Conservation (phyloP, 2,329 filamentous ascomycete species). For the Hypomyces rosellus region DNA sequence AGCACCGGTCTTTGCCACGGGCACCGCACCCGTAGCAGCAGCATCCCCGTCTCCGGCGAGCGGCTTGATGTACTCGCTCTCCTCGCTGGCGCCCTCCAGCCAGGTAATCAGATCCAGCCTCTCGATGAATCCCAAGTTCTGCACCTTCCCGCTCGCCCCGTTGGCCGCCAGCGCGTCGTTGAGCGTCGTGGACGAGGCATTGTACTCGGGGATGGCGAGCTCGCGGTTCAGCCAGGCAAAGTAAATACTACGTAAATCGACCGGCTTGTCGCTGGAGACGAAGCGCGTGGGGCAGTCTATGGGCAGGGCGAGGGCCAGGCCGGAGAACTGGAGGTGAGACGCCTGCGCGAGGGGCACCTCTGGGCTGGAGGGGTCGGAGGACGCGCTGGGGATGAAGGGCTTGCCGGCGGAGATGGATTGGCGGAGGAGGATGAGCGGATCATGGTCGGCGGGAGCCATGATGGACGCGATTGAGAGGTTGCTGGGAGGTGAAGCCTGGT, state of each 20-base stretch:
- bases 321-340: constrained; percentile 71
- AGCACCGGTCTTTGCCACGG: constrained; percentile 22
- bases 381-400: constrained; percentile 67
- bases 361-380: constrained; percentile 54
- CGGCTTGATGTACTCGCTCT: constrained; percentile 88
- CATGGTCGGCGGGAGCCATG: constrained; percentile 45
- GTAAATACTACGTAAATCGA: constrained; percentile 90
- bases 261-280: constrained; percentile 64
- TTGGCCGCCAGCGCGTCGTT: constrained; percentile 64
- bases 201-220: constrained; percentile 83
- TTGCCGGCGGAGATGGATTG: constrained; percentile 68
- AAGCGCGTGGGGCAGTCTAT: constrained; percentile 78
- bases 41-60: constrained; percentile 53
- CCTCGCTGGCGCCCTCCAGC: constrained; percentile 82
- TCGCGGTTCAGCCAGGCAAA: constrained; percentile 96
- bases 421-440: constrained; percentile 78
- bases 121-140: constrained; percentile 88
- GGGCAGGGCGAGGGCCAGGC: constrained; percentile 55
- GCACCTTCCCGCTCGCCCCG: constrained; percentile 61
- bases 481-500: not conserved
- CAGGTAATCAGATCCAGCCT: constrained; percentile 86
- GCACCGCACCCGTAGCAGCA: constrained; percentile 35
- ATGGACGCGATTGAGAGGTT: constrained; percentile 2
- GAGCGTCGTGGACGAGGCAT: constrained; percentile 70
- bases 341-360: constrained; percentile 66